Conservation (phyloP, 768 basidiomycete genomes). For the Lentinula detonsa region DNA sequence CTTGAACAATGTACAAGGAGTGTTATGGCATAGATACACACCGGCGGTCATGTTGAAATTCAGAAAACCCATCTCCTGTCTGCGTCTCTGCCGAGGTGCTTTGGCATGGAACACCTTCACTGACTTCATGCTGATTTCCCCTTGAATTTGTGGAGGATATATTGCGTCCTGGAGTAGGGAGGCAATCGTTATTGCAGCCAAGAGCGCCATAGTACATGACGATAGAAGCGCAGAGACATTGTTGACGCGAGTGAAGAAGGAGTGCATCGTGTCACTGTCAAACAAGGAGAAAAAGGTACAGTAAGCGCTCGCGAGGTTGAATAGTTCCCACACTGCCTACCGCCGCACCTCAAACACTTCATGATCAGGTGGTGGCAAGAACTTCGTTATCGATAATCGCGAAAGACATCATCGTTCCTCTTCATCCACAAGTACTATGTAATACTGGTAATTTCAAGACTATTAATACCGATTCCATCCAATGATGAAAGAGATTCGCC, state of each 20-base stretch:
- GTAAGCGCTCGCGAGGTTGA: too few species aligned
- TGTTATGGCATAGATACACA: slow-evolving; percentile 13
- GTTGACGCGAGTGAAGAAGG: slow-evolving; percentile 44
- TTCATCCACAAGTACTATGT: too few species aligned
- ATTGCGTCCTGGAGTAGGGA: slow-evolving; percentile 36
- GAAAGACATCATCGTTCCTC: too few species aligned
- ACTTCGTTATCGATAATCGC: too few species aligned
- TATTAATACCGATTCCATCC: background rate
- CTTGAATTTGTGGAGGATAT: slow-evolving; percentile 41
- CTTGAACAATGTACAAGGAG: background rate
- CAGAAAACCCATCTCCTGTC: slow-evolving; percentile 51
- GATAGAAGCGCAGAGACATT: slow-evolving; percentile 45
- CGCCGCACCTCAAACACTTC: too few species aligned
- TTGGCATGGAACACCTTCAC: slow-evolving; percentile 22
- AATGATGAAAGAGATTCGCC: too few species aligned
- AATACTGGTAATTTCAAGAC: background rate
- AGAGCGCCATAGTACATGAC: slow-evolving; percentile 41
- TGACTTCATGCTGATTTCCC: slow-evolving; percentile 15
- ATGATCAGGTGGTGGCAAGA: too few species aligned
- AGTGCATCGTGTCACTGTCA: slow-evolving; percentile 34
- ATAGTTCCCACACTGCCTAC: too few species aligned
- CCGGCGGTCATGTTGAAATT: slow-evolving; percentile 55
- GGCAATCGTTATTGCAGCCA: slow-evolving; percentile 44
- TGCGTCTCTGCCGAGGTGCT: slow-evolving; percentile 32
- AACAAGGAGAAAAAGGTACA: too few species aligned